phyloP scores from a whole-genome alignment of 2,329 filamentous ascomycete genomes.

The Neonectria ditissima region DNA sequence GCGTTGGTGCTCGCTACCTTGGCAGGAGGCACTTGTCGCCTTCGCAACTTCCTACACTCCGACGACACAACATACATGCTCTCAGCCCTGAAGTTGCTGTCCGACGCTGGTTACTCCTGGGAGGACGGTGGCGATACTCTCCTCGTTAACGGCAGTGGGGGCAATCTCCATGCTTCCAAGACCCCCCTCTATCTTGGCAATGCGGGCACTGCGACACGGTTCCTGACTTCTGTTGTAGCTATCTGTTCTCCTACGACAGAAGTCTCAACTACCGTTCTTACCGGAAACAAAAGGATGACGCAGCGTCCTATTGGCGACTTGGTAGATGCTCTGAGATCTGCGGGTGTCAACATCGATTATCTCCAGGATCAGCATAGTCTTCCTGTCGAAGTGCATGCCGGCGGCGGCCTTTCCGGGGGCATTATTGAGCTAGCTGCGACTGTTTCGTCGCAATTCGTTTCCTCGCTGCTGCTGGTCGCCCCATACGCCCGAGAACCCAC shows the following conservation, averaged over 20 bases:
- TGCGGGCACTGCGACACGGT: constrained; percentile 94
- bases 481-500: constrained; percentile 96
- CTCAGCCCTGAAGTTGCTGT: constrained; percentile 85
- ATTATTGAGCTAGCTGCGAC: constrained; percentile 93
- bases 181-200: constrained; percentile 93
- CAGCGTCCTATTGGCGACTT: constrained; percentile 93
- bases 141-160: constrained; percentile 89
- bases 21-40: constrained; percentile 84
- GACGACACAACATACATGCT: constrained; percentile 99
- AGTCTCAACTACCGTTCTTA: constrained; percentile 79
- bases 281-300: constrained; percentile 97
- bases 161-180: constrained; percentile 79
- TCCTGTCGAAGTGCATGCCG: constrained; percentile 84
- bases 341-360: constrained; percentile 88
- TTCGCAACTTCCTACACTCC: constrained; percentile 93
- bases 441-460: constrained; percentile 97
- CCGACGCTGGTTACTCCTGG: constrained; percentile 91
- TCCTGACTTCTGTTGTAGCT: constrained; percentile 90
- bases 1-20: constrained; percentile 92
- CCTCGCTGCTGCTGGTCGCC: constrained; percentile 94
- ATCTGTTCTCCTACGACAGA: constrained; percentile 77
- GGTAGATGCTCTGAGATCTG: constrained; percentile 87
- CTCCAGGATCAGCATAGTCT: constrained; percentile 85
- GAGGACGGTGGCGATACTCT: constrained; percentile 93
- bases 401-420: constrained; percentile 85